phyloP scores from a whole-genome alignment of 306 rosid genomes.

The Trifolium repens region DNA sequence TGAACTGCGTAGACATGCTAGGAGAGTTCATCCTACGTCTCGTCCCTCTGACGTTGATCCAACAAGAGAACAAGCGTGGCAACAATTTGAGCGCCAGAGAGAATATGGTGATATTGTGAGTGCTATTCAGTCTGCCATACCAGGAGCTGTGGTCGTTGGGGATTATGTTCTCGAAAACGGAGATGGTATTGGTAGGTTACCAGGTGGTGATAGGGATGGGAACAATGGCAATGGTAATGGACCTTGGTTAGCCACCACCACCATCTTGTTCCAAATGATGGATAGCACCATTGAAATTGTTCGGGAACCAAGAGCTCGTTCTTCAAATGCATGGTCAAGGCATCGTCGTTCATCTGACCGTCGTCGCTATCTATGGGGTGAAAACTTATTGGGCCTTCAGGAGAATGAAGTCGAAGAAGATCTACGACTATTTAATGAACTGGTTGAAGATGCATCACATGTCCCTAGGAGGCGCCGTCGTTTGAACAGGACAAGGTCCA shows the following conservation, averaged over 20 bases:
- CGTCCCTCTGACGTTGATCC: conserved; percentile 83
- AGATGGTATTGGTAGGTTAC: conserved; percentile 61
- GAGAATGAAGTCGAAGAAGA: conserved; percentile 51
- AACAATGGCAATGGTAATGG: conserved; percentile 54
- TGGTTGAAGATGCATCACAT: conserved; percentile 59
- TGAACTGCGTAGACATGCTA: conserved; percentile 88
- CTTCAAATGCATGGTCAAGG: conserved; percentile 76
- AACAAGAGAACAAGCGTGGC: conserved; percentile 81
- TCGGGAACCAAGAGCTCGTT: conserved; percentile 69
- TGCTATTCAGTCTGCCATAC: conserved; percentile 86
- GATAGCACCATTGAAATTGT: conserved; percentile 62
- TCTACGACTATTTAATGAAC: conserved; percentile 48
- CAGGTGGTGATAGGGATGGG: conserved; percentile 60
- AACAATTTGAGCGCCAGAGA: conserved; percentile 80
- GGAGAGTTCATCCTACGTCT: conserved; percentile 83
- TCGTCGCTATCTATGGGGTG: conserved; percentile 81
- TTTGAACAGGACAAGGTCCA: conserved; percentile 67
- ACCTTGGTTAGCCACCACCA: conserved; percentile 74
- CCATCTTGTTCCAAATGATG: conserved; percentile 83
- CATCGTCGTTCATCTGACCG: conserved; percentile 64
- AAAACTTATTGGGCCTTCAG: conserved; percentile 76
- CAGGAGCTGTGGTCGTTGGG: conserved; percentile 86
- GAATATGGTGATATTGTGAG: conserved; percentile 91
- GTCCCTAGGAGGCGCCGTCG: conserved; percentile 84
- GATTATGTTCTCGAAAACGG: conserved; percentile 90